Percentiles rank a stretch among this genome's conserved stretches.
These are phyloP conservation scores for Protomyces inouyei DNA, from an alignment of 1,139 yeast genomes.

Conservation along the genomic window DNA sequence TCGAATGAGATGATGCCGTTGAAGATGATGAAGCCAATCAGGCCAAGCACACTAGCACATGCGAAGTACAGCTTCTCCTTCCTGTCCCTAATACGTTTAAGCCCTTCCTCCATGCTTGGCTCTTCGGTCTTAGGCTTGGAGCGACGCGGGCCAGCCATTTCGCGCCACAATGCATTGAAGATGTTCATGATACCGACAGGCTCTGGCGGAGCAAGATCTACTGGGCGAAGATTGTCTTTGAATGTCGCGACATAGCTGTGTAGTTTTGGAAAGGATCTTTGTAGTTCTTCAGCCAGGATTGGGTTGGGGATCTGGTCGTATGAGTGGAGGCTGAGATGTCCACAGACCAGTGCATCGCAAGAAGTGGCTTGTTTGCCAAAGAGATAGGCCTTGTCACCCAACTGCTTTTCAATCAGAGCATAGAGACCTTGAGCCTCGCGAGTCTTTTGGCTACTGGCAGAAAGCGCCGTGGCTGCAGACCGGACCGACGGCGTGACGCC, in stretches of 20 bases:
- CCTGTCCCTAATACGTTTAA: neutral
- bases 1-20: slow-evolving; percentile 10
- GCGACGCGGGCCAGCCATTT: neutral
- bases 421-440: neutral
- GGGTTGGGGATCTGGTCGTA: slow-evolving; percentile 35
- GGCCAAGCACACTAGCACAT: neutral
- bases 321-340: slow-evolving; percentile 21
- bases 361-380: slow-evolving; percentile 24
- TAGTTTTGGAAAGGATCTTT: slow-evolving; percentile 13
- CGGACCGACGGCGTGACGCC: neutral
- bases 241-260: slow-evolving; percentile 10
- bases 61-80: slow-evolving; percentile 9
- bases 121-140: neutral
- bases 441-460: neutral
- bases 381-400: slow-evolving; percentile 14
- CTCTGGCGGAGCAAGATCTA: neutral
- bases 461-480: neutral
- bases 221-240: neutral
- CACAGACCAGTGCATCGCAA: slow-evolving; percentile 26
- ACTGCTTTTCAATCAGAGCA: neutral
- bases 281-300: neutral
- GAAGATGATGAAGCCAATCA: slow-evolving; percentile 3
- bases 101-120: neutral
- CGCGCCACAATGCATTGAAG: neutral
- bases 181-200: neutral